These are phyloP conservation scores for Pisolithus orientalis DNA, from an alignment of 768 basidiomycete species.

Conservation along the genomic window DNA sequence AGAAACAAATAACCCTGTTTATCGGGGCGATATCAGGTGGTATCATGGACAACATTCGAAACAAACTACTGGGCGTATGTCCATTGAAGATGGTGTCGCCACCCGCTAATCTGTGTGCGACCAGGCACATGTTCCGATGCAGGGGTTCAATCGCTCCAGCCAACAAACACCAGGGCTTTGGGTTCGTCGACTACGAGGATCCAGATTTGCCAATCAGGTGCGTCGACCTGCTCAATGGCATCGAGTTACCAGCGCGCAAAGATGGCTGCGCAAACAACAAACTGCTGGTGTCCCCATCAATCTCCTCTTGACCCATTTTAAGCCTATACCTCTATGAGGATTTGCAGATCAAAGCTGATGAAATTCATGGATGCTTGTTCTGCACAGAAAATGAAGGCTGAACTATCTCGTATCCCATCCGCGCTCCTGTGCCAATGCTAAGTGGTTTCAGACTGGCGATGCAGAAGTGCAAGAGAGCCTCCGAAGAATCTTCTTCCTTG, in stretches of 20 bases:
- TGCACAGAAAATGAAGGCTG: no score
- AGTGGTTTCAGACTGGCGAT: constrained; percentile 73
- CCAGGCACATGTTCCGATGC: constrained; percentile 85
- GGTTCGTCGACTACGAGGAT: constrained; percentile 93
- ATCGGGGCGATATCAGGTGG: constrained; percentile 93
- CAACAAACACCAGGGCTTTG: constrained; percentile 95
- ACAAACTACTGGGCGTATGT: constrained; percentile 73
- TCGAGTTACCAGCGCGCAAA: constrained; percentile 57
- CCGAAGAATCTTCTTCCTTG: constrained; percentile 54
- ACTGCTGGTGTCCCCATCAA: constrained; percentile 47
- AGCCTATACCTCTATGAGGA: constrained; percentile 33
- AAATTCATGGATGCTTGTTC: no score
- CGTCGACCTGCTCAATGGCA: constrained; percentile 55
- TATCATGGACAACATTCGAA: constrained; percentile 77
- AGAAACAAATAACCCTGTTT: constrained; percentile 73
- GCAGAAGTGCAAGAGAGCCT: constrained; percentile 55
- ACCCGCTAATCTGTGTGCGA: no score
- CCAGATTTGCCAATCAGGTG: constrained; percentile 86
- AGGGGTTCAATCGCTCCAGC: constrained; percentile 91
- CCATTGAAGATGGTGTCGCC: no score
- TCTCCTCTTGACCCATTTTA: constrained; percentile 12
- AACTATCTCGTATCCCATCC: no score
- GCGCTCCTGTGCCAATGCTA: no score
- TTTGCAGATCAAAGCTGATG: no score
- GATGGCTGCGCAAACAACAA: constrained; percentile 60